Evolutionary conservation across 2,329 filamentous ascomycete genomes (phyloP), one percentile per base, ranked within the genome.

Genomic region (Metarhizium rileyi): DNA sequence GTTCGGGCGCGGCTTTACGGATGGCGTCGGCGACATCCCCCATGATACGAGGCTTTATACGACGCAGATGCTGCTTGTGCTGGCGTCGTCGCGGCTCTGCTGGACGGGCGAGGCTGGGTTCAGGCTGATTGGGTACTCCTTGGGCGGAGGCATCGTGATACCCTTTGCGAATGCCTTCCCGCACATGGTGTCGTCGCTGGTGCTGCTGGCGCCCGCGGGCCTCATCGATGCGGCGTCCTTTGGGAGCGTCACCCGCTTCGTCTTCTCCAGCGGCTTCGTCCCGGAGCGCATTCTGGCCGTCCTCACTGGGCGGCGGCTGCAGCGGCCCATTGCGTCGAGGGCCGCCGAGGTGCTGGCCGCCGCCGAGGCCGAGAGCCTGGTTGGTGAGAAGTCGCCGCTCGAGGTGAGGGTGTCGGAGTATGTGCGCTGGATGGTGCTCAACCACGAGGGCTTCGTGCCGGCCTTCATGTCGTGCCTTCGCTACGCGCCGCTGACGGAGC

Each of bases 161-260:
- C 79, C 83, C 52, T 91, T 94, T 61, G 80, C 87, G 6, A 79
- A 79, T 9, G 77, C 82, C 51, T 90, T 90, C 61, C 86, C 87
- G 0, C 63, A 78, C 44, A 70, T 91, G 50, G 74, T 95, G 14
- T 74, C 76, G 12, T 79, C 76, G 9, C 72, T 96, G 22, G 73
- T 93, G 10, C 76, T 95, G 5, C 76, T 96, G 40, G 88, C 89
- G 0, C 89, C 90, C 0, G 76, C 83, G 0, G 90, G 90, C 0
- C 72, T 95, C 42, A 79, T 95, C 55, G 70, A 77, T 40, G 65
- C 72, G 0, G 66, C 72, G 50, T 74, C 73, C 56, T 78, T 82
- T 53, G 76, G 76, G 22, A 63, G 66, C 35, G 54, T 70, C 9
- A 72, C 70, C 27, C 70, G 73, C 38, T 61, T 79, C 48, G 58